Evolutionary conservation across 2,329 filamentous ascomycete genomes (phyloP), one percentile per base, ranked within the genome.

Genomic region (Pseudogymnoascus sp.): DNA sequence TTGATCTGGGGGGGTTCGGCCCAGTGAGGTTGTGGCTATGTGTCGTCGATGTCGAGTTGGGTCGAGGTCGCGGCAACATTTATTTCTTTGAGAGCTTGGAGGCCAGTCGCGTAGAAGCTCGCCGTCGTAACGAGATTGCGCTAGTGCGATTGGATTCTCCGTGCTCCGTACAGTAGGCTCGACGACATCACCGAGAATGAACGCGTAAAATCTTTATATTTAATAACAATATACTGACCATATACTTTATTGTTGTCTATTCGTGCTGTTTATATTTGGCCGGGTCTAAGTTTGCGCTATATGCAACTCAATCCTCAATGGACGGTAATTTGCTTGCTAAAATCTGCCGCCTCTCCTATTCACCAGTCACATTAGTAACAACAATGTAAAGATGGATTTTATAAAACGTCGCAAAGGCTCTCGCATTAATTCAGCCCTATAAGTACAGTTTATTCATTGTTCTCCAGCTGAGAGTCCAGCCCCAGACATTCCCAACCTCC

Each of bases 141-240:
- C 56, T 60, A 60, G 56, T 40, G 56, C 56, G 56, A 60, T 60
- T 60, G 56, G 56, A 53, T 53, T 53, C 46, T 53, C 46, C 46
- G 26, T 53, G 46, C 46, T 28, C 46, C n/a, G 14, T 53, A 16
- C 46, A 31, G 26, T 16, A 31, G 14, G 46, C 46, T 14, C 46
- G 26, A 53, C 24, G 46, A 53, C 46, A 53, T 53, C 46, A 31
- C 31, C n/a, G 14, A 16, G 24, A 22, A 31, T 53, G 14, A 53
- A 26, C 46, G 26, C 46, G 46, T 53, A 3, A 3, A 31, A 16
- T 53, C 26, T 31, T 53, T 31, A 53, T 53, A 31, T 53, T 28
- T 11, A 31, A 14, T 50, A 14, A 11, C 46, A 31, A 31, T 16
- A 53, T 53, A 53, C 14, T 12, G 8, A 16, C 7, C 31, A 31